Evolutionary conservation across 495 filamentous ascomycete species (phyloP), one percentile per base, ranked within the genome.

Genomic region (Bryoglossum gracile): DNA sequence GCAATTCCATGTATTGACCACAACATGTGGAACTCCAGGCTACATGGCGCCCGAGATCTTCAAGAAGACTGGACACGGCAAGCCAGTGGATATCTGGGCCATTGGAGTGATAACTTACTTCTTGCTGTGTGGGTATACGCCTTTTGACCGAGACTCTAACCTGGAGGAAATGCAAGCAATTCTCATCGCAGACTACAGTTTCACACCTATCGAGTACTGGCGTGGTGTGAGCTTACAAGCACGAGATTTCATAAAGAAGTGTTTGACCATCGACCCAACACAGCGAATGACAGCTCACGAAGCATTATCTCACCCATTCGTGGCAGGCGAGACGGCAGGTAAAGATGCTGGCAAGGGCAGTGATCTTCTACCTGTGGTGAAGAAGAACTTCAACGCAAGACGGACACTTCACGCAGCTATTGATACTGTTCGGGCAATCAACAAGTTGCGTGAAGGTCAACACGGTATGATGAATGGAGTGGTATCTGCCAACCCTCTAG

Each of bases 81-180:
- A 92, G 56, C 74, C 74, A 43, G 92, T 99, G 6, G 92, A 99
- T 63, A 81, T 97, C 50, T 99, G 92, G 92, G 92, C 91, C 13
- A 75, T 97, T 47, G 92, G 92, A 28, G 87, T 97, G 3, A 91
- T 91, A 56, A 87, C 86, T 11, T 98, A 97, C 69, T 98, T 98
- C 74, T 73, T 98, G 13, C 81, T 98, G 44, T 98, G 92, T 68
- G 92, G 92, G 51, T 97, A 96, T 69, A 97, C 94, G 10, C 92
- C 94, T 44, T 98, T 98, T 63, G 92, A 98, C 70, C 85, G 94
- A 17, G 92, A 98, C 64, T 89, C 82, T 40, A 94, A 98, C 66
- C 81, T 96, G 56, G 92, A 98, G 67, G 92, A 98, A 73, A 95
- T 98, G 90, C 89, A 97, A 69, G 92, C 94, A 48, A 98, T 98